phyloP scores from a whole-genome alignment of 2,329 filamentous ascomycete species.

The Pseudopyrenochaeta lycopersici region DNA sequence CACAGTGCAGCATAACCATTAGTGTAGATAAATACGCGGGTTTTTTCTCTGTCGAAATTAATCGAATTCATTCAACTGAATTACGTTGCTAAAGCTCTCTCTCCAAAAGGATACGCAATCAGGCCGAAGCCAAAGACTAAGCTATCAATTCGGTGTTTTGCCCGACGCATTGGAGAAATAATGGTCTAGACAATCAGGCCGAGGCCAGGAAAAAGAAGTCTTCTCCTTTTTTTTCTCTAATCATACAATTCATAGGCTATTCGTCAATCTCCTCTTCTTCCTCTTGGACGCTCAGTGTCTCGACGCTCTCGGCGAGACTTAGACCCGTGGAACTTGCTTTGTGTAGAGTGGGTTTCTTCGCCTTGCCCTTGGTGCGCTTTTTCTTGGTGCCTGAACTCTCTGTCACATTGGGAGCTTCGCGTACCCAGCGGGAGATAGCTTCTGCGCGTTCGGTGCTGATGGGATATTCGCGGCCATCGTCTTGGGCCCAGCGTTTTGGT shows the following conservation, averaged over 20 bases:
- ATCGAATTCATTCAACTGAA: not conserved
- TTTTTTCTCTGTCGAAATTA: not conserved
- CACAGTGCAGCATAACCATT: no score
- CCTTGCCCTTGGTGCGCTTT: constrained; percentile 39
- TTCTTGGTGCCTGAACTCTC: constrained; percentile 48
- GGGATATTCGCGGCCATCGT: constrained; percentile 73
- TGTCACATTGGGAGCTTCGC: constrained; percentile 54
- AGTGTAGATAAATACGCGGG: not conserved
- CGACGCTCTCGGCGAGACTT: constrained; percentile 29
- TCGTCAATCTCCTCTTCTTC: constrained; percentile 26
- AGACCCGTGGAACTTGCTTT: constrained; percentile 5
- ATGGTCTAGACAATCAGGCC: not conserved
- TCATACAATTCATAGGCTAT: not conserved
- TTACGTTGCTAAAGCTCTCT: not conserved
- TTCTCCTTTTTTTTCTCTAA: not conserved
- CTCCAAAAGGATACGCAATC: not conserved
- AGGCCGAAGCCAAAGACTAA: not conserved
- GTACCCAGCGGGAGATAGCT: constrained; percentile 74
- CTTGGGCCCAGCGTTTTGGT: constrained; percentile 69
- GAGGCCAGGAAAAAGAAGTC: not conserved
- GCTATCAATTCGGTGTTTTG: not conserved
- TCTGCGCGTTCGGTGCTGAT: constrained; percentile 75
- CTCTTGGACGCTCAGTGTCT: constrained; percentile 25
- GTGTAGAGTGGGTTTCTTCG: constrained; percentile 3
- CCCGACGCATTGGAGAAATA: not conserved